Evolutionary conservation across 352 stramenopile species (phyloP), one percentile per base, ranked within the genome.

Genomic region (Globisporangium abappressorium): DNA sequence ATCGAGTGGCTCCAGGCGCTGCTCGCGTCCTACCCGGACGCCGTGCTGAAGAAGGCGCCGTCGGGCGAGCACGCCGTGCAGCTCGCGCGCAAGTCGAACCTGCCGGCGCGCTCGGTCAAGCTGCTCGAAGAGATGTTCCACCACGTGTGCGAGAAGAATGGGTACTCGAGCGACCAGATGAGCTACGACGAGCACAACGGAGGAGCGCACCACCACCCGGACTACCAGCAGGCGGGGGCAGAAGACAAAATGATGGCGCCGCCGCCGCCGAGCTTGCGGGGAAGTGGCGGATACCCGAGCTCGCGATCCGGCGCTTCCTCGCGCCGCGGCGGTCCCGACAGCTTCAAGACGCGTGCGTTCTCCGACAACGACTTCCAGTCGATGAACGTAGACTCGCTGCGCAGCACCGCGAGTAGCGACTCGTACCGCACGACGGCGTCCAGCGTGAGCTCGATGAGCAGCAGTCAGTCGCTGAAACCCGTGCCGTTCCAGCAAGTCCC

Each of bases 111-210:
- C 33, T 91, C 83, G n/a, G 54, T 94, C 38, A 85, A 88, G 18
- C 69, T 96, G 38, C 71, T 96, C 0, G 88, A 96, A 62, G 88
- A 96, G 49, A 96, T 96, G 88, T 92, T 91, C 62, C 83, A 90
- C 63, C 88, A 96, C 64, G 86, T 96, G 36, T 93, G 84, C 64
- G 74, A 85, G 33, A 90, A 91, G 59, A 73, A 81, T 36, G 83
- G 84, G 1, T 75, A 89, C 33, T 75, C 81, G 20, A 60, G 33
- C 47, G 83, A 91, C 62, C 77, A 85, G 6, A 63, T 91, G n/a
- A 81, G 80, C 33, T 75, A 82, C 14, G 72, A 84, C 46, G 80
- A 86, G 38, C 41, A 57, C 1, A 14, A 64, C 34, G 20, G 41
- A 36, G 33, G 12, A 22, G 56, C 18, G 18, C 43, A 24, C 18